Evolutionary conservation across 805 yeast species (phyloP), one percentile per base, ranked within the genome.

Genomic region (Starmerella vitae): DNA sequence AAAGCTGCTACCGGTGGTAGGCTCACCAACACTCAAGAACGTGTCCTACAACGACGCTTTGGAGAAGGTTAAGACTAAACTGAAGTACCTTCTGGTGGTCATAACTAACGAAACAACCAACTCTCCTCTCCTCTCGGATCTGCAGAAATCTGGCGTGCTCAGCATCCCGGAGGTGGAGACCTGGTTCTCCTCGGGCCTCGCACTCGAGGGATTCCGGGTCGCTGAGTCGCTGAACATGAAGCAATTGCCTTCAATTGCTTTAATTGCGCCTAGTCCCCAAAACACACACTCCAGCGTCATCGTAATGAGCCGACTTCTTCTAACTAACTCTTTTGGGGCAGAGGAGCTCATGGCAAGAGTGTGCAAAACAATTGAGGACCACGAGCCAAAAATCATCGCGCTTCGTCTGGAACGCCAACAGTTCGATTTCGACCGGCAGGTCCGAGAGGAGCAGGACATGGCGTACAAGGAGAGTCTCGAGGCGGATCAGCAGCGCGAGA

Each of bases 171-270:
- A 33, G 55, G 77, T 2, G 47, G 82, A 17, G 3, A 59, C 82
- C 2, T 88, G 97, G 97, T 93, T 86, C 30, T 94, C 95, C 7
- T 78, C 82, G 53, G 71, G 79, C 19, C 68, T 71, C n/a, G 74
- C 75, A 41, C 73, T 85, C 17, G 97, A 88, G 57, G 82, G 88
- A 1, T 76, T 72, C 53, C 93, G 83, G 50, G 76, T 84, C 13
- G 79, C 93, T 0, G 76, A 79, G 52, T 74, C 78, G 28, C 68
- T 86, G 43, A 70, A 72, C 41, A 77, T 78, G 30, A 69, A 83
- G 17, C 70, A 72, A 47, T 76, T 77, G 52, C 98, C 98, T n/a
- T 79, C 81, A 53, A 57, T 82, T 25, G 93, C 88, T 0, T 61
- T 86, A 10, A 57, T 91, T 9, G 77, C 84, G 34, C 64, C 84